Conservation (phyloP, 1,284 basidiomycete genomes). For the Coniferiporia weirii region DNA sequence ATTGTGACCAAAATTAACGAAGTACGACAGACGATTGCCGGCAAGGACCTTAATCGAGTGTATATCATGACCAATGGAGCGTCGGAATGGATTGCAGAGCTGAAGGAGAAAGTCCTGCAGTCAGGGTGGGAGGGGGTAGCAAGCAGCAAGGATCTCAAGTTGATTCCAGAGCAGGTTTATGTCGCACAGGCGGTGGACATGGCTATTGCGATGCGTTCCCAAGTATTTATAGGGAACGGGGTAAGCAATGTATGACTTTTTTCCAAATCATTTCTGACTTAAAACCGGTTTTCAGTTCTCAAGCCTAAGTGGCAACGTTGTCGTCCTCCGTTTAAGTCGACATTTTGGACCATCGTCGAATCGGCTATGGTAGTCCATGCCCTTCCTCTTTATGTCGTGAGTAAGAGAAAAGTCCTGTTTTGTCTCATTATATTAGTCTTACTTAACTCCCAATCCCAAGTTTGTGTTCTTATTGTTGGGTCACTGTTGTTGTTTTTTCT, state of each 20-base stretch:
- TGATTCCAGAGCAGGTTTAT: conserved; percentile 27
- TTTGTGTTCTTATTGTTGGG: no score
- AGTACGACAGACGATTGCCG: conserved; percentile 23
- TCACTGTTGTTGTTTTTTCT: no score
- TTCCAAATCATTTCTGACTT: not conserved
- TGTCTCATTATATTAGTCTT: not conserved
- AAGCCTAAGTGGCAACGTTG: conserved; percentile 25
- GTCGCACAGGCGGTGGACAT: conserved; percentile 35
- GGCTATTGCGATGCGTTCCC: conserved; percentile 35
- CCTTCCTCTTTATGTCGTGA: not conserved
- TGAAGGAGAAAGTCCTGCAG: conserved; percentile 23
- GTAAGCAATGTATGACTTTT: conserved; percentile 24
- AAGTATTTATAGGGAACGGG: conserved; percentile 40
- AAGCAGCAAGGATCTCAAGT: conserved; percentile 19
- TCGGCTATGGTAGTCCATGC: conserved; percentile 5
- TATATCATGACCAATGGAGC: conserved; percentile 37
- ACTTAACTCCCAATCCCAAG: not conserved
- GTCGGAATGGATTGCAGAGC: conserved; percentile 26
- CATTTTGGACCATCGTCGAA: not conserved
- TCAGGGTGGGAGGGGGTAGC: conserved; percentile 17
- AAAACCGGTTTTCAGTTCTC: conserved; percentile 22
- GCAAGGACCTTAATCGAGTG: conserved; percentile 25
- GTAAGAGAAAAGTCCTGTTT: not conserved
- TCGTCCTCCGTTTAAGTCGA: conserved; percentile 23
- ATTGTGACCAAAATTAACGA: conserved; percentile 36